Conservation (phyloP, 208 protist species). For the Trypanosoma boissoni region DNA sequence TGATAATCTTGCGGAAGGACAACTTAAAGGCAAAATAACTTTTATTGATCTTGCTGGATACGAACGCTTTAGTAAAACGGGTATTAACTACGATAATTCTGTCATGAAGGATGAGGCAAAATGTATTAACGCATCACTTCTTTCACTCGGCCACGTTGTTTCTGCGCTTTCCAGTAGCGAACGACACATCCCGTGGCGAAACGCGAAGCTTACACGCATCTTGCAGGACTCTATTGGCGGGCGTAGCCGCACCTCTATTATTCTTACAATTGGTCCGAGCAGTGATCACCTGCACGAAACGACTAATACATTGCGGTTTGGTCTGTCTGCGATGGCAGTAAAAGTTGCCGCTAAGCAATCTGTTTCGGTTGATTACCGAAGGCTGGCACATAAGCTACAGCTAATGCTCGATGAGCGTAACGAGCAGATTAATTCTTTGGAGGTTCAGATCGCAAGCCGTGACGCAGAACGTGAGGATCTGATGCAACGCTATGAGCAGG, state of each 20-base stretch:
- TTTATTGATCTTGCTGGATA: constrained; percentile 91
- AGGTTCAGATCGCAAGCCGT: constrained; percentile 75
- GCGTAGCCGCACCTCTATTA: constrained; percentile 82
- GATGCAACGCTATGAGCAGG: constrained; percentile 55
- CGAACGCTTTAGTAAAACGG: constrained; percentile 88
- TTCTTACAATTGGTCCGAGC: constrained; percentile 85
- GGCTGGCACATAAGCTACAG: constrained; percentile 78
- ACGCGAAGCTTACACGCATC: constrained; percentile 91
- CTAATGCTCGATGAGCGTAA: constrained; percentile 64
- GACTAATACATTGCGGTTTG: constrained; percentile 85
- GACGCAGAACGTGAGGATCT: constrained; percentile 72
- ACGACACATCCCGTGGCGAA: constrained; percentile 88
- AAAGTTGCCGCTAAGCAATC: constrained; percentile 79
- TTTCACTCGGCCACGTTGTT: constrained; percentile 84
- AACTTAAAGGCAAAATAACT: constrained; percentile 77
- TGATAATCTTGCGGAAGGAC: constrained; percentile 46
- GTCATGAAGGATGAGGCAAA: constrained; percentile 90
- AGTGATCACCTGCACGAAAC: constrained; percentile 85
- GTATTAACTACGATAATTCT: constrained; percentile 67
- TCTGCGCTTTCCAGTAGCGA: constrained; percentile 63
- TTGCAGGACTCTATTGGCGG: constrained; percentile 93
- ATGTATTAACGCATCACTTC: constrained; percentile 87
- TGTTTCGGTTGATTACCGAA: constrained; percentile 81
- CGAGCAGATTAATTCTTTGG: constrained; percentile 66
- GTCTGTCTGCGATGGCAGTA: constrained; percentile 80